Percentiles rank a stretch among this genome's conserved stretches.
phyloP scores from a whole-genome alignment of 495 filamentous ascomycete species.

The Evernia prunastri region DNA sequence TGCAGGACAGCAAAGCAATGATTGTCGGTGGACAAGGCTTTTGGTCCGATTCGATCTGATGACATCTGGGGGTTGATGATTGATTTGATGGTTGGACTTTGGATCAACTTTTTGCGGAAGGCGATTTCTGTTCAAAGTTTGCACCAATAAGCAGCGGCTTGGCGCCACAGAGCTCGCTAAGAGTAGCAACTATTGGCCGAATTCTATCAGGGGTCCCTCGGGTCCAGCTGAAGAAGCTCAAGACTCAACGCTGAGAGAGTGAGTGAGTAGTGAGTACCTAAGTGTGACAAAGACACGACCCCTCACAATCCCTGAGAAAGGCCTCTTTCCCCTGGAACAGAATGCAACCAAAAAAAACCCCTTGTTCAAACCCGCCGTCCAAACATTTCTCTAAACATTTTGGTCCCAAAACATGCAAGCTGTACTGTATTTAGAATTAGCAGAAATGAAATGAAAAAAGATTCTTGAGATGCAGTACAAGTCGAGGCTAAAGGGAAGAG shows the following conservation, averaged over 20 bases:
- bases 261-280: no score
- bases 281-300: no score
- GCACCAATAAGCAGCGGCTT: background rate
- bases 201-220: background rate
- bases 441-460: no score
- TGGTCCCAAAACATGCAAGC: background rate
- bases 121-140: background rate
- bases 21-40: background rate
- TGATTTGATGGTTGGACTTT: background rate
- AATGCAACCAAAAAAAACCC: no score
- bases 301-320: no score
- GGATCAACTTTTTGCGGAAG: background rate
- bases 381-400: no score
- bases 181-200: background rate
- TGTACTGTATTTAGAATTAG: background rate
- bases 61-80: constrained; percentile 6
- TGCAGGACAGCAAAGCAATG: background rate
- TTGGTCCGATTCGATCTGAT: constrained; percentile 9
- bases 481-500: no score
- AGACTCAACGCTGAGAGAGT: no score
- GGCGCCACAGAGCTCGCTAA: background rate
- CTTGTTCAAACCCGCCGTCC: background rate
- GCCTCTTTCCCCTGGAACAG: no score
- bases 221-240: background rate
- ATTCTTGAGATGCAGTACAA: constrained; percentile 4